Evolutionary conservation across 805 yeast genomes (phyloP).

Genomic region (Wickerhamomyces alni): DNA sequence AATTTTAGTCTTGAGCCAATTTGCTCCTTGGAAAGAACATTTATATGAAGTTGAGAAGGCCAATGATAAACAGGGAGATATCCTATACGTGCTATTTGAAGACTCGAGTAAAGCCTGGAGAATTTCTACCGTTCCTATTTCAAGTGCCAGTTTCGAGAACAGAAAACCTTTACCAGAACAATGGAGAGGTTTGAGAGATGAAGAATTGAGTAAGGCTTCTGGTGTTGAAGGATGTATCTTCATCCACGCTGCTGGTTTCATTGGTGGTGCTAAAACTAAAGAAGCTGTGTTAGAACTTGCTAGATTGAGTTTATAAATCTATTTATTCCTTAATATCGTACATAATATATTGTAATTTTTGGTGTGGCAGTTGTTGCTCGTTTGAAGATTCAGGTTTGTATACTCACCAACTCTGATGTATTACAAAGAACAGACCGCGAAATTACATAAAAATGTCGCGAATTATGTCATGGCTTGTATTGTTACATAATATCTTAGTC

Average conservation of each 20-base stretch:
- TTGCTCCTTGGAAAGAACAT: slow-evolving; percentile 96
- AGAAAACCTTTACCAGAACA: slow-evolving; percentile 84
- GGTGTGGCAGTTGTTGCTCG: too few species aligned
- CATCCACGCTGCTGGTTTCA: slow-evolving; percentile 95
- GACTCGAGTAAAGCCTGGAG: slow-evolving; percentile 77
- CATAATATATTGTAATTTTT: too few species aligned
- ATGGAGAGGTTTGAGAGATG: slow-evolving; percentile 96
- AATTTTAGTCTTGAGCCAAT: slow-evolving; percentile 65
- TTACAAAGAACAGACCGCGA: too few species aligned
- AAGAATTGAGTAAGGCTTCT: slow-evolving; percentile 59
- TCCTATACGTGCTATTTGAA: slow-evolving; percentile 72
- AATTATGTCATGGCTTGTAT: too few species aligned
- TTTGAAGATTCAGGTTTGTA: too few species aligned
- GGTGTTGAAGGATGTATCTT: slow-evolving; percentile 89
- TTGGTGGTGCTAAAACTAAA: slow-evolving; percentile 83
- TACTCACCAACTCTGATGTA: too few species aligned
- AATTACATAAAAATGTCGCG: too few species aligned
- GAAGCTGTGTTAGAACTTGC: slow-evolving; percentile 82
- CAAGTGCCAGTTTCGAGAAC: slow-evolving; percentile 71
- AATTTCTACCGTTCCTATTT: slow-evolving; percentile 86
- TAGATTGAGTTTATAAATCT: slow-evolving; percentile 28
- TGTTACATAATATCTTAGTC: too few species aligned
- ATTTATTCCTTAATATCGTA: background rate
- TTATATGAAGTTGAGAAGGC: slow-evolving; percentile 66
- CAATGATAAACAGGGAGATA: slow-evolving; percentile 45